Percentiles rank a stretch among this genome's conserved stretches.
Evolutionary conservation across 352 stramenopile genomes (phyloP).

Genomic region (Globisporangium spiculum): DNA sequence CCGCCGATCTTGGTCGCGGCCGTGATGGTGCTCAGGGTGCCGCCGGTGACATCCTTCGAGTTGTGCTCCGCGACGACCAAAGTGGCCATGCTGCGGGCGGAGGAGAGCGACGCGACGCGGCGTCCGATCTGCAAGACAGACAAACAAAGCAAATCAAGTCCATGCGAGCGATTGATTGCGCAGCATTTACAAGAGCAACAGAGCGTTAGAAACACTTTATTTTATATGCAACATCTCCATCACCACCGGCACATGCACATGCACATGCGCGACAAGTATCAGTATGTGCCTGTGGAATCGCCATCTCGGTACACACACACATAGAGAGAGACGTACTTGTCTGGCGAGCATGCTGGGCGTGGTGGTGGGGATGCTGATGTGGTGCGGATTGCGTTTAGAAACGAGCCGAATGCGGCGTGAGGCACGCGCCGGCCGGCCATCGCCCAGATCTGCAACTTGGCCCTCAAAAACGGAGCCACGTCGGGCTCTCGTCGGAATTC

Average conservation of each 20-base stretch:
- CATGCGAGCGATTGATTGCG: neutral
- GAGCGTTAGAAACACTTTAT: neutral
- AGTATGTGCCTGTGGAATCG: neutral
- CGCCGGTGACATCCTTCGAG: conserved; percentile 54
- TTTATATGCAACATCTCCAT: neutral
- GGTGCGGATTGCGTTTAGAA: conserved; percentile 1
- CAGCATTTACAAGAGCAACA: neutral
- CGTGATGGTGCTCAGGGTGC: conserved; percentile 85
- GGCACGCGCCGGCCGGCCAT: conserved; percentile 2
- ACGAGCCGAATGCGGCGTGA: neutral
- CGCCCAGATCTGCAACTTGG: neutral
- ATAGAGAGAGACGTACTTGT: conserved; percentile 23
- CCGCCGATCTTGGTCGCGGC: conserved; percentile 80
- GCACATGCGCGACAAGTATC: neutral
- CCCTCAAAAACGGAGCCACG: conserved; percentile 7
- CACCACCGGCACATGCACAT: neutral
- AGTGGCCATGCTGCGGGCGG: conserved; percentile 53
- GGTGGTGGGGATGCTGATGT: no score
- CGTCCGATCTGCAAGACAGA: conserved; percentile 38
- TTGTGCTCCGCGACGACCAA: conserved; percentile 90
- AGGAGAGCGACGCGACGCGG: conserved; percentile 36
- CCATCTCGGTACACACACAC: no score
- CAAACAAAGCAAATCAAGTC: neutral
- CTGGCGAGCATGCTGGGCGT: conserved; percentile 29
- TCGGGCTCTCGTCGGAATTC: conserved; percentile 17